Evolutionary conservation across 768 basidiomycete species (phyloP), one percentile per base, ranked within the genome.

Genomic region (Rhodosporidiobolus odoratus): DNA sequence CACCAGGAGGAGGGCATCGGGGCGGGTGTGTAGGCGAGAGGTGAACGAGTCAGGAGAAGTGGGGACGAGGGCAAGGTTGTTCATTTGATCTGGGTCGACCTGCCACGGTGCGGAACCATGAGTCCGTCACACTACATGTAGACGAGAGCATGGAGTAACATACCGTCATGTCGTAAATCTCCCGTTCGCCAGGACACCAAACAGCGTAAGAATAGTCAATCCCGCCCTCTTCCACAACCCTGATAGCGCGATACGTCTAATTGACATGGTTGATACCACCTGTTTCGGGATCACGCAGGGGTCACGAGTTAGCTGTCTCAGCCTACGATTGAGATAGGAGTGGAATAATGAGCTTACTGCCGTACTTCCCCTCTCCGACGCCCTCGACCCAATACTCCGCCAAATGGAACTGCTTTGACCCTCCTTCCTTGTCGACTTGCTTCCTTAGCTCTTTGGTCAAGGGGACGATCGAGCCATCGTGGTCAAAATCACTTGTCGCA

Each of bases 171-270:
- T 69, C 52, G 57, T 72, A 72, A 32, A 76, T 47, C 69, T 76
- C 75, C 15, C 70, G 62, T 48, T 76, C 75, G 21, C 75, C 73
- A 2, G 75, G 74, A 54, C 75, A 76, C 75, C 72, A 71, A 6
- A 75, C 65, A 0, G 63, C 68, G 59, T 66, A 73, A 9, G 54
- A 62, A 37, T 56, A 69, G 67, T 65, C 67, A 40, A 53, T 56
- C 21, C 66, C 68, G 63, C 48, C 40, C 4, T 52, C 64, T 17
- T 74, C 64, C 35, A 66, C 52, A 30, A 74, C 68, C 6, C 72
- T 64, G 37, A 74, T 48, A 17, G 72, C 64, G 23, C 72, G 72
- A 27, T 74, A 74, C 7, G 70, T 71, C 53, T 60, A 43, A 32
- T 65, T 64, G n/a, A 32, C 35, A 32, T 12, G 58, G 25, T 52